phyloP scores from a whole-genome alignment of 2,329 filamentous ascomycete genomes.

The Coniochaeta hoffmannii region DNA sequence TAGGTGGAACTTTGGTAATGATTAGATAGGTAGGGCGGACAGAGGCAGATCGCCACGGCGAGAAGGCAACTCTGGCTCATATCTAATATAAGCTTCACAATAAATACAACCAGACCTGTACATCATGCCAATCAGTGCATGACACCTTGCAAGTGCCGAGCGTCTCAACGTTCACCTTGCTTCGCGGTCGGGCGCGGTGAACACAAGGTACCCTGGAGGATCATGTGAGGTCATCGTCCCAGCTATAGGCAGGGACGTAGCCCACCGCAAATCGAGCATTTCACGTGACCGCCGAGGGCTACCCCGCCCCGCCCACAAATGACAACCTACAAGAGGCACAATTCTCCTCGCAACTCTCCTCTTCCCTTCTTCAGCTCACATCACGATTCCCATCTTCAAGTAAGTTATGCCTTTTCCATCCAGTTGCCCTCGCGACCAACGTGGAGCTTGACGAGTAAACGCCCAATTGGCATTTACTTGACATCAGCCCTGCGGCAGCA shows the following conservation, averaged over 20 bases:
- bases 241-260: too few relatives aligned
- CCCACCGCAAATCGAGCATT: neutral
- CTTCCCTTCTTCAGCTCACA: constrained; percentile 3
- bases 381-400: constrained; percentile 1
- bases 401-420: neutral
- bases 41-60: too few relatives aligned
- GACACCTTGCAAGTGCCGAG: too few relatives aligned
- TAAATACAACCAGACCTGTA: too few relatives aligned
- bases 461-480: neutral
- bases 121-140: too few relatives aligned
- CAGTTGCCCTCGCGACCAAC: neutral
- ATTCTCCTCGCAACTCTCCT: neutral
- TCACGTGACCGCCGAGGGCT: neutral
- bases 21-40: too few relatives aligned
- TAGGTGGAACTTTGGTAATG: too few relatives aligned
- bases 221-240: neutral
- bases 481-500: neutral
- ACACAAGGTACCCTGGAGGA: too few relatives aligned
- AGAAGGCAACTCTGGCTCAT: too few relatives aligned
- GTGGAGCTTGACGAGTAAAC: neutral
- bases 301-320: constrained; percentile 3
- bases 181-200: too few relatives aligned
- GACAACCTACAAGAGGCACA: neutral
- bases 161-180: too few relatives aligned
- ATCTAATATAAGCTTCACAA: too few relatives aligned